A percentile compares a stretch with the other conserved stretches of the same genome.
phyloP scores from a whole-genome alignment of 345 rosid genomes.

The Turritis glabra region DNA sequence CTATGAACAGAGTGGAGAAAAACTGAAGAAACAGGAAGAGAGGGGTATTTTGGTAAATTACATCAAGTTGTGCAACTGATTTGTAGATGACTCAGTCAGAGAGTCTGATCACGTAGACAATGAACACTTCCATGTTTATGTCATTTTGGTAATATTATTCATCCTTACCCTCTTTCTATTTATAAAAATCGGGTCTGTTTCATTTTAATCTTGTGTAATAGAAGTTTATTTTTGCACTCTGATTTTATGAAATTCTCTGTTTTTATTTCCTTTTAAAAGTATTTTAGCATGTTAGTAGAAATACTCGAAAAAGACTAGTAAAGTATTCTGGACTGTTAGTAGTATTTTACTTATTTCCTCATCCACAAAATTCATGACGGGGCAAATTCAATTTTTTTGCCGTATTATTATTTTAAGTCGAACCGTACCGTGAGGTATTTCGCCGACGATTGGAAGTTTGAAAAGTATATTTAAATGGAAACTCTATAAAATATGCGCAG shows the following conservation, averaged over 20 bases:
- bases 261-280: background rate
- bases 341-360: background rate
- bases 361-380: slow-evolving; percentile 17
- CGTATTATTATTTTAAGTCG: background rate
- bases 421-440: slow-evolving; percentile 17
- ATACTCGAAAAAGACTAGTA: background rate
- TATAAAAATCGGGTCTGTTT: slow-evolving; percentile 3
- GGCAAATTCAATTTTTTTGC: background rate
- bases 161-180: background rate
- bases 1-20: slow-evolving; percentile 39
- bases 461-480: background rate
- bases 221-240: slow-evolving; percentile 1
- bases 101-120: slow-evolving; percentile 30
- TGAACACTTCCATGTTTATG: slow-evolving; percentile 26
- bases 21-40: slow-evolving; percentile 2
- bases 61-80: slow-evolving; percentile 13
- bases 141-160: slow-evolving; percentile 29
- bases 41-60: slow-evolving; percentile 31
- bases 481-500: background rate
- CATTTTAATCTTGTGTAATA: slow-evolving; percentile 23
- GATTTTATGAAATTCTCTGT: background rate
- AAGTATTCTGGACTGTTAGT: background rate
- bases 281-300: background rate
- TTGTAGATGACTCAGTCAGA: background rate
- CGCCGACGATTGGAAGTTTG: slow-evolving; percentile 22